phyloP scores from a whole-genome alignment of 805 yeast genomes.

The Ogataea sp. region DNA sequence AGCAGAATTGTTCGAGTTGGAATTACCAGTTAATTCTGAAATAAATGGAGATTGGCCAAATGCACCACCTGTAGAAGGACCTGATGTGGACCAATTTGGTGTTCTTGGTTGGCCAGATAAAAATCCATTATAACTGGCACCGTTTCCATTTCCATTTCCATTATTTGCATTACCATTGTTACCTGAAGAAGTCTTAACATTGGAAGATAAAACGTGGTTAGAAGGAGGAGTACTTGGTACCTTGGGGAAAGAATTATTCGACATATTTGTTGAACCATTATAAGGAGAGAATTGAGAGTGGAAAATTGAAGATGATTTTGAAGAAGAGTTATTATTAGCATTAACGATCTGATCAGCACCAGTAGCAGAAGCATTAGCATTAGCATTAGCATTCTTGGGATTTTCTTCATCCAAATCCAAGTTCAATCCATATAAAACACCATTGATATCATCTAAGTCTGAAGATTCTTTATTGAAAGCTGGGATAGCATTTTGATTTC shows the following conservation, averaged over 20 bases:
- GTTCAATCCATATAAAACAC: constrained; percentile 38
- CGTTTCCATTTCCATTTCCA: constrained; percentile 1
- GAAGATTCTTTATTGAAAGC: constrained; percentile 3
- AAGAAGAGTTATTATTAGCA: constrained; percentile 1
- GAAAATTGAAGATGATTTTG: constrained; percentile 12
- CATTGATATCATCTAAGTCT: constrained; percentile 33
- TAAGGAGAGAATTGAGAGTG: constrained; percentile 18
- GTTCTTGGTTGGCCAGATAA: constrained; percentile 20
- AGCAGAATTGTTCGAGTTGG: constrained; percentile 4
- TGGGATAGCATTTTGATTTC: too few species aligned
- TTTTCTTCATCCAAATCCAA: constrained; percentile 24
- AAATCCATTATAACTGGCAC: constrained; percentile 1
- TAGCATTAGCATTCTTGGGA: not conserved
- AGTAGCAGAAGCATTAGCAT: constrained; percentile 2
- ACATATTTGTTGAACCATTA: not conserved
- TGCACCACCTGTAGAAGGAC: constrained; percentile 7
- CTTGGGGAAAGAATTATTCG: constrained; percentile 2
- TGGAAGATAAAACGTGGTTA: constrained; percentile 3
- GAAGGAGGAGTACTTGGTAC: constrained; percentile 5
- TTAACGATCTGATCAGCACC: constrained; percentile 3
- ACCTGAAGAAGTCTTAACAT: not conserved
- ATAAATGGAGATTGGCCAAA: constrained; percentile 11
- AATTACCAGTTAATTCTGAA: constrained; percentile 15
- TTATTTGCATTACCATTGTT: not conserved
- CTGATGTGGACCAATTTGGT: constrained; percentile 26